Evolutionary conservation across 2,329 filamentous ascomycete genomes (phyloP), one percentile per base, ranked within the genome.

Genomic region (Claviceps pazoutovae): DNA sequence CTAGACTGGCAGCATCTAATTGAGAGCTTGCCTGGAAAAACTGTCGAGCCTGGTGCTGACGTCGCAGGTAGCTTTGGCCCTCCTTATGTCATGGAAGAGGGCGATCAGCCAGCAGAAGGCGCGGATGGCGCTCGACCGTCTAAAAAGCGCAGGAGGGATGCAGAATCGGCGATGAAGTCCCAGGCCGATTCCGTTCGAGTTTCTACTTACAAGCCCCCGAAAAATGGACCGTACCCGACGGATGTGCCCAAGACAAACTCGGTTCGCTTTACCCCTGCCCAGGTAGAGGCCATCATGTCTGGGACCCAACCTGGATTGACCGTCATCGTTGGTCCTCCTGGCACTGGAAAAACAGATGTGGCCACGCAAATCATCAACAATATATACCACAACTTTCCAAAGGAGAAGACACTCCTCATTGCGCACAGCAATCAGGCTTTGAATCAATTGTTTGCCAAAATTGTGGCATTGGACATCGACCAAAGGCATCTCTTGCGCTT

Each of bases 301-400:
- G 93, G 93, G 19, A 90, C 88, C 6, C 94, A 98, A 61, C 91
- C 93, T 38, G 93, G 94, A 19, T 75, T 98, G 49, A 96, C 91
- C 1, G 80, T 98, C 47, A 85, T 98, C 59, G 88, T 98, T 56
- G 93, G 93, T 1, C 93, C 93, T 51, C 93, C 93, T 7, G 93
- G 93, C 51, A 98, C 93, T 6, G 93, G 94, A 56, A 98, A 98
- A 73, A 98, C 93, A n/a, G 93, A 98, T 68, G 93, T 98, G 50
- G 90, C 89, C 47, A 96, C 91, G 4, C 93, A 98, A 67, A 94
- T 97, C 64, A 98, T 98, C 70, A 96, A 88, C 72, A 96, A 97
- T 66, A 86, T 98, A 59, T 98, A 98, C 64, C 91, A 97, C 72
- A 95, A 97, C 68, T 98, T 96, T 64, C 90, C 93, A 7, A 76